Conservation (phyloP, 257 asterid genomes). For the Forsythia suspensa region DNA sequence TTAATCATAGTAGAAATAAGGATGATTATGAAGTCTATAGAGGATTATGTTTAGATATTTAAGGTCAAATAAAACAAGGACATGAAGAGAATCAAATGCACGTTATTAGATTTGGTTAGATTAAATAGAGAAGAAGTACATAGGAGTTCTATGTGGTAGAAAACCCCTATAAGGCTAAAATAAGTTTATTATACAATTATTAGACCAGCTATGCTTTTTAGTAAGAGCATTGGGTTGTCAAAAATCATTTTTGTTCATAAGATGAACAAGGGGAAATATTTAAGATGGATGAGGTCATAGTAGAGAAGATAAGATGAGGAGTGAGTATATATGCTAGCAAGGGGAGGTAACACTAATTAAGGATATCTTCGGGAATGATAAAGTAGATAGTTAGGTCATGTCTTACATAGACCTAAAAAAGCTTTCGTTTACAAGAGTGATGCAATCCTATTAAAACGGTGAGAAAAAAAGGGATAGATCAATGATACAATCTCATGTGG, state of each 20-base stretch:
- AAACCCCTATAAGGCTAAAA: neutral
- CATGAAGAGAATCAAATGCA: no score
- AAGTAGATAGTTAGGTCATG: neutral
- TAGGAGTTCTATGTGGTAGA: no score
- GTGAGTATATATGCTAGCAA: neutral
- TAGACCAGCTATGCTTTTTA: neutral
- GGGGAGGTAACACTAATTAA: neutral
- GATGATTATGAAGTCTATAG: neutral
- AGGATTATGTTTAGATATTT: neutral
- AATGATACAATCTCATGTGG: neutral
- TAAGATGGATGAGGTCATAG: neutral
- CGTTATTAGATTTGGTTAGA: no score
- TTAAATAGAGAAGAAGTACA: no score
- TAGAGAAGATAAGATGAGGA: neutral
- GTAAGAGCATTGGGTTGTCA: neutral
- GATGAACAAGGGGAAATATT: neutral
- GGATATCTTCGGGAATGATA: neutral
- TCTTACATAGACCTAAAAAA: neutral
- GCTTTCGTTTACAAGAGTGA: neutral
- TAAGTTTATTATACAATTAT: neutral
- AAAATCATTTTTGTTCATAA: neutral
- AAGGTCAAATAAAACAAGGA: neutral
- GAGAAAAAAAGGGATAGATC: neutral
- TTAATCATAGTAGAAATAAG: neutral
- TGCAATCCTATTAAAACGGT: no score